phyloP scores from a whole-genome alignment of 2,329 filamentous ascomycete genomes.

The Aspergillus melleus region DNA sequence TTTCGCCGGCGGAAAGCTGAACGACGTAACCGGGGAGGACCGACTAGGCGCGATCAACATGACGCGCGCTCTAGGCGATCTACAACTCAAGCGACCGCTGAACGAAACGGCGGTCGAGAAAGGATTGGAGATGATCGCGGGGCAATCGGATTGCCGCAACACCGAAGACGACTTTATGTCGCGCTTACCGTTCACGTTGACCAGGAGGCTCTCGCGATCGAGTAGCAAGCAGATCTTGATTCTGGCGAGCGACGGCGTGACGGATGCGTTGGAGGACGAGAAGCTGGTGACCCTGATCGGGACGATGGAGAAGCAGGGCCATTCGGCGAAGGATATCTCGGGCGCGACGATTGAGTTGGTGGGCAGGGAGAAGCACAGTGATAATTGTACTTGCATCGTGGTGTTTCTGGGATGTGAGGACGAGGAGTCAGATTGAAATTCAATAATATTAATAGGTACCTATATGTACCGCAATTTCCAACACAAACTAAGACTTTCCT shows the following conservation, averaged over 20 bases:
- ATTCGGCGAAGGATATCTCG: neutral
- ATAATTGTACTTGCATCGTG: neutral
- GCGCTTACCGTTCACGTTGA: neutral
- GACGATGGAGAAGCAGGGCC: neutral
- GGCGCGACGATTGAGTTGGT: neutral
- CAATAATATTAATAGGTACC: too few relatives aligned
- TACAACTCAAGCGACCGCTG: neutral
- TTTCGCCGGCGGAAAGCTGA: neutral
- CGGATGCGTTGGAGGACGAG: neutral
- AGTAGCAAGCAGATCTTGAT: neutral
- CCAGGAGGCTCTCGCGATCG: neutral
- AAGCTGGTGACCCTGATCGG: neutral
- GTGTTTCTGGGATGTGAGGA: neutral
- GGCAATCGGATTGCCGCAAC: neutral
- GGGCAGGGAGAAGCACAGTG: neutral
- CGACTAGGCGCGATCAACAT: neutral
- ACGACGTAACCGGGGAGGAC: neutral
- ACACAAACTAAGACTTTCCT: too few relatives aligned
- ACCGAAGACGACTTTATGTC: neutral
- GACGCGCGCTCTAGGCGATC: neutral
- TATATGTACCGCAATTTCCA: too few relatives aligned
- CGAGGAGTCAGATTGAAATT: neutral
- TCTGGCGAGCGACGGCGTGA: neutral
- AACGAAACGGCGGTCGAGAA: neutral
- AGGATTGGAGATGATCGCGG: neutral